Evolutionary conservation across 805 yeast species (phyloP), one percentile per base, ranked within the genome.

Genomic region (Komagataella pastoris): DNA sequence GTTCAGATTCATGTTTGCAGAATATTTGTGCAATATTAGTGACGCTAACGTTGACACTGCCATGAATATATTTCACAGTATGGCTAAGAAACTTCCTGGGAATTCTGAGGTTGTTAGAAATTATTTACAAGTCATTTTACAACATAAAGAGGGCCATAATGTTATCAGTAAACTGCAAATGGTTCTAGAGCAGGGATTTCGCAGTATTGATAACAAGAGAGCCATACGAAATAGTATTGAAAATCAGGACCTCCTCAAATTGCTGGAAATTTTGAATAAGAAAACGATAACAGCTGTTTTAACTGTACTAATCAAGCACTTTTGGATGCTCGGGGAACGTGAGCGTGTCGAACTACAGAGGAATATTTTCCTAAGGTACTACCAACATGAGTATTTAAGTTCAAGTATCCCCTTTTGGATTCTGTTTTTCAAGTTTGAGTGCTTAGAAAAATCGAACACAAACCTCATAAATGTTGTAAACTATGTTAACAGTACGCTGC

Each of bases 371-470:
- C 54, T 59, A 44, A 49, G 55, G 2, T 60, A 56, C 46, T 64
- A 59, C 52, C 59, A 61, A 44, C 56, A 69, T 36, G 55, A 59
- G 1, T 58, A 65, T 3, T 58, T 81, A 12, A 64, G 64, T 47
- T 58, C 65, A 5, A 74, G 80, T 1, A 63, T 64, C 4, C 58
- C 70, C 18, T 85, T 81, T 57, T 84, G 89, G 89, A 59, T 64
- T 8, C 71, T 73, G 45, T 80, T 66, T 54, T 72, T 83, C 54
- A 75, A 77, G 48, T 79, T 75, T 57, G 84, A 82, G 54, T 71
- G 70, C 19, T 51, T 57, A 1, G 68, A 68, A 49, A 64, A 69
- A 17, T 79, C 80, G 54, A 65, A 70, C 30, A 60, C 61, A 23
- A 76, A 77, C 54, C 55, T 82, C 23, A 64, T 70, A 18, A 69